Percentiles rank a stretch among this genome's conserved stretches.
Evolutionary conservation across 352 stramenopile genomes (phyloP).

Genomic region (Pythium brachiatum): DNA sequence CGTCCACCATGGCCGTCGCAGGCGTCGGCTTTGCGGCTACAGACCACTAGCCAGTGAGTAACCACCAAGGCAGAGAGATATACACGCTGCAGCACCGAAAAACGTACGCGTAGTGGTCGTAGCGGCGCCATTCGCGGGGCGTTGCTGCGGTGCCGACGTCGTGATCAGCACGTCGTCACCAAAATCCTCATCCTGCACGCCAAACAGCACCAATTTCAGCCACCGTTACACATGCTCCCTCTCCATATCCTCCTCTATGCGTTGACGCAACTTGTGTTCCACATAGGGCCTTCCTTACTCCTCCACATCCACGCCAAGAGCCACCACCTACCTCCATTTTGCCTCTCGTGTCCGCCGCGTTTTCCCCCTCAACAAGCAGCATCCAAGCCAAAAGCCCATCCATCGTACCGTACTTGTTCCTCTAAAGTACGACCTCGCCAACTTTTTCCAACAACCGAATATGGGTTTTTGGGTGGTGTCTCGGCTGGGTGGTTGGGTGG

Average conservation of each 20-base stretch:
- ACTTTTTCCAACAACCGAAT: neutral
- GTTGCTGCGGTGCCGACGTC: slow-evolving; percentile 7
- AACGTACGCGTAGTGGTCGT: neutral
- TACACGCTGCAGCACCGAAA: too few relatives aligned
- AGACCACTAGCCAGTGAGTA: neutral
- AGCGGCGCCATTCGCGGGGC: neutral
- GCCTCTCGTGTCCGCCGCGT: neutral
- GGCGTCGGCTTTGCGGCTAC: slow-evolving; percentile 18
- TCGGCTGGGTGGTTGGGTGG: neutral
- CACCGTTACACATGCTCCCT: neutral
- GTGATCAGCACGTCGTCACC: slow-evolving; percentile 72
- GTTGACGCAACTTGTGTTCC: neutral
- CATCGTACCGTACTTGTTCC: slow-evolving; percentile 1
- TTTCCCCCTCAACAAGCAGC: neutral
- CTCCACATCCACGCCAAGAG: neutral
- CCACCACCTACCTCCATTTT: neutral
- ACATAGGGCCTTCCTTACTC: too few relatives aligned
- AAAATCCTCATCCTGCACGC: slow-evolving; percentile 70
- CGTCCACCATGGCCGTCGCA: slow-evolving; percentile 28
- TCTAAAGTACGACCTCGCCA: slow-evolving; percentile 11
- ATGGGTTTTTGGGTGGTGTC: slow-evolving; percentile 18
- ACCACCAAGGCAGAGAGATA: neutral
- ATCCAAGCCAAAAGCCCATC: neutral
- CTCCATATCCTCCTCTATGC: neutral
- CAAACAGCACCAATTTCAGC: neutral